Evolutionary conservation across 2,329 filamentous ascomycete genomes (phyloP), one percentile per base, ranked within the genome.

Genomic region (Monosporascus sp.): DNA sequence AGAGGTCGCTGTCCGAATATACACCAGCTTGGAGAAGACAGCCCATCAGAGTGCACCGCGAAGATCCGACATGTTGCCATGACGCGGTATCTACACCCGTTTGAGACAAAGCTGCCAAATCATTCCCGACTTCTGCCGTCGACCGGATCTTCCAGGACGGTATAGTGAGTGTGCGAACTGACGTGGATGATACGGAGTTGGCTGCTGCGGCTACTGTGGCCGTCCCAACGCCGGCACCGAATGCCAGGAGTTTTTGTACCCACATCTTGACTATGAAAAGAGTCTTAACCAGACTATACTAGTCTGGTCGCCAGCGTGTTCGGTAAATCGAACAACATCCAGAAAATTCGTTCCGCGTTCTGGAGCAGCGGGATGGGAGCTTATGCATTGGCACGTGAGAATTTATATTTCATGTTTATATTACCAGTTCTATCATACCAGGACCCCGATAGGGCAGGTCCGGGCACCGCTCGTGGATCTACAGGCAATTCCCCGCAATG

Each of bases 1-100:
- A 85, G 0, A 85, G 62, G 0, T 78, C 65, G 1, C 67, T 66
- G 46, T 84, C 81, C 22, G 74, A 71, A 66, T 80, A 82, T 14
- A 79, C 68, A 2, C 73, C 73, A 6, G 73, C 75, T 8, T 76
- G 68, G n/a, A 85, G 62, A 3, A 85, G 68, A 27, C 80, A 80
- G 1, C 74, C 78, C 75, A 85, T 80, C 2, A 84, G 67, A 0
- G 82, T 84, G 53, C 74, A 79, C 15, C 73, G 73, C 0, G 79
- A 70, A 3, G 54, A 57, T 6, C 72, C 63, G 38, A 79, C 68
- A 11, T 74, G 73, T 57, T 80, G 67, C 82, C 82, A 85, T 47
- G 70, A 68, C 1, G 73, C 72, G 0, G 74, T 74, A 57, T 83
- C 68, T 6, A 73, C 55, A 0, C 75, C 74, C 0, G 73, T 64